These are phyloP conservation scores for Starmerella bombi DNA, from an alignment of 805 yeast species.

Conservation along the genomic window DNA sequence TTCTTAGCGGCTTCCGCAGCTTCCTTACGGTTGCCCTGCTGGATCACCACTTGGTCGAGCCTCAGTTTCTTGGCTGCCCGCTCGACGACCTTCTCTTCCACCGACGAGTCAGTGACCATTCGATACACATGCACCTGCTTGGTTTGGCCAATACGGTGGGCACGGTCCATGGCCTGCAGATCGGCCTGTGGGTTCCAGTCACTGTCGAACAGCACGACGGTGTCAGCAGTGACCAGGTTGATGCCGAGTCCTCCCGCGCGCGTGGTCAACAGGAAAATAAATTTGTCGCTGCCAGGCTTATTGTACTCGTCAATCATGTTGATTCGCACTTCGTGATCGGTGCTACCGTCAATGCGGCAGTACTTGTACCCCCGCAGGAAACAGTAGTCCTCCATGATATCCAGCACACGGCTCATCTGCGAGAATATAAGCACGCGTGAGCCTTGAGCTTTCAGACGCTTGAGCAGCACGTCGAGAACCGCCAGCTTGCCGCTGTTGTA, in stretches of 20 bases:
- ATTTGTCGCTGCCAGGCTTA: constrained; percentile 65
- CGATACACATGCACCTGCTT: constrained; percentile 88
- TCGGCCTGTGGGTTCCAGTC: constrained; percentile 99
- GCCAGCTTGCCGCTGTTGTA: constrained; percentile 83
- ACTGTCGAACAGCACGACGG: constrained; percentile 76
- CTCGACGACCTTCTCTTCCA: constrained; percentile 90
- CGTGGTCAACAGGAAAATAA: constrained; percentile 74
- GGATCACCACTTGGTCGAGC: constrained; percentile 87
- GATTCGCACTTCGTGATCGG: constrained; percentile 85
- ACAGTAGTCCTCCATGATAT: constrained; percentile 87
- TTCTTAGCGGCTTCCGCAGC: constrained; percentile 35
- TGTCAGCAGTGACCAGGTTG: constrained; percentile 82
- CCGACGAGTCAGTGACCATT: constrained; percentile 89
- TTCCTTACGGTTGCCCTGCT: constrained; percentile 52
- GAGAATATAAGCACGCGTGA: constrained; percentile 85
- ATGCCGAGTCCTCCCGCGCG: constrained; percentile 97
- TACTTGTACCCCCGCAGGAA: constrained; percentile 69
- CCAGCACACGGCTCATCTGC: constrained; percentile 84
- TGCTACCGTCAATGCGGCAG: constrained; percentile 87
- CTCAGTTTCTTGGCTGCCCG: constrained; percentile 90
- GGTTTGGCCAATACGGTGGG: constrained; percentile 93
- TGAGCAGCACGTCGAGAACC: constrained; percentile 69
- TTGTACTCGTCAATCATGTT: constrained; percentile 88
- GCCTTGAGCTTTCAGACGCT: constrained; percentile 58
- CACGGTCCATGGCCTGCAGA: constrained; percentile 95